Evolutionary conservation across 305 asterid genomes (phyloP).

Genomic region (Fraxinus platypoda): DNA sequence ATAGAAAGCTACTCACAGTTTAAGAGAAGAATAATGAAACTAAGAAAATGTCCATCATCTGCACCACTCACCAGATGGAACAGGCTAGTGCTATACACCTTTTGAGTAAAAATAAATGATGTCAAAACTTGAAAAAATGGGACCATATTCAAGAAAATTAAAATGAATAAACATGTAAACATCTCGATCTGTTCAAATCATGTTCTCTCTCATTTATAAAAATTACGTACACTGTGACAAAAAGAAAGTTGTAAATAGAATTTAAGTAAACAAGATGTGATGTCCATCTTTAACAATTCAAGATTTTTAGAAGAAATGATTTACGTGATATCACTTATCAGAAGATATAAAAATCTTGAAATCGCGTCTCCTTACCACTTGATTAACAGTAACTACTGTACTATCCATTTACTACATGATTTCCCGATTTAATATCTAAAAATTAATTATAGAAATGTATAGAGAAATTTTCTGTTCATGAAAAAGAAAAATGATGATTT

Average conservation of each 20-base stretch:
- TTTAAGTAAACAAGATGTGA: too few relatives aligned
- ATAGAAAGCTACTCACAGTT: slow-evolving; percentile 12
- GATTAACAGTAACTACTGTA: background rate
- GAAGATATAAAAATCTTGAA: background rate
- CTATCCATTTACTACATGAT: background rate
- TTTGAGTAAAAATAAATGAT: slow-evolving; percentile 40
- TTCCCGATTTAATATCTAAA: background rate
- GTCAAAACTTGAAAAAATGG: slow-evolving; percentile 24
- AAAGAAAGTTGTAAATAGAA: background rate
- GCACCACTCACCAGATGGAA: slow-evolving; percentile 13
- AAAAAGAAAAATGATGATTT: background rate
- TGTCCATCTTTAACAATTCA: background rate
- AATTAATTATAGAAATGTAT: background rate
- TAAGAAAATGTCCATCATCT: slow-evolving; percentile 9
- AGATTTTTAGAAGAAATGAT: background rate
- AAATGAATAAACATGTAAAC: background rate
- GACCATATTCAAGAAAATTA: background rate
- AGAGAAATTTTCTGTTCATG: background rate
- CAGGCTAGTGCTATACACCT: slow-evolving; percentile 31
- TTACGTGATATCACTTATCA: background rate
- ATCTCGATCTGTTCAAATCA: background rate
- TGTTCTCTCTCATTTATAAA: background rate
- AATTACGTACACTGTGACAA: background rate
- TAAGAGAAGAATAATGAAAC: slow-evolving; percentile 9
- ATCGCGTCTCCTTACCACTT: background rate